Percentiles rank a stretch among this genome's conserved stretches.
Evolutionary conservation across 108 stramenopile genomes (phyloP).

Genomic region (Nitzschia sp.): DNA sequence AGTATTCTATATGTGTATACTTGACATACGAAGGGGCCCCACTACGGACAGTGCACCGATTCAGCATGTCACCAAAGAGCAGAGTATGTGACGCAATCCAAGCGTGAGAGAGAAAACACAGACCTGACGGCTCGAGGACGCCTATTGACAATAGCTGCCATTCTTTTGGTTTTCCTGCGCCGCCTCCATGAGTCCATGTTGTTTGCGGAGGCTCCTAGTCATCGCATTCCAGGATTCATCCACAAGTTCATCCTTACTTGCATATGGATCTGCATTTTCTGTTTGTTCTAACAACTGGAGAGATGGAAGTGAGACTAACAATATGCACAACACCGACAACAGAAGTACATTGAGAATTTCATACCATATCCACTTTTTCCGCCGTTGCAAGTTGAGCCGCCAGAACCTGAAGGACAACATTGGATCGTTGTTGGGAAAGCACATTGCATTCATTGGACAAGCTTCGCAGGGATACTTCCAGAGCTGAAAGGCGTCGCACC

Average conservation of each 20-base stretch:
- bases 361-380: slow-evolving; percentile 15
- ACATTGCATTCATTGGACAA: slow-evolving; percentile 24
- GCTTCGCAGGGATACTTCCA: slow-evolving; percentile 25
- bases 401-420: slow-evolving; percentile 22
- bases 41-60: too few relatives aligned
- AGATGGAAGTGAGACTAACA: not conserved
- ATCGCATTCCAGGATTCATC: slow-evolving; percentile 15
- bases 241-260: slow-evolving; percentile 8
- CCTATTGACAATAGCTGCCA: too few relatives aligned
- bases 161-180: too few relatives aligned
- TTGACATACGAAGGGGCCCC: too few relatives aligned
- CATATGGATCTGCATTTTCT: slow-evolving; percentile 12
- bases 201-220: slow-evolving; percentile 3
- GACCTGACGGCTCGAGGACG: too few relatives aligned
- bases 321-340: not conserved
- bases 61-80: too few relatives aligned
- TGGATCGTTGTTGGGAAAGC: slow-evolving; percentile 17
- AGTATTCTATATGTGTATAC: too few relatives aligned
- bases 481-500: slow-evolving; percentile 28
- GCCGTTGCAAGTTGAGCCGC: slow-evolving; percentile 13
- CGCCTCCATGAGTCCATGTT: not conserved
- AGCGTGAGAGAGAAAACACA: too few relatives aligned
- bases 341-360: not conserved
- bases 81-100: too few relatives aligned
- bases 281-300: slow-evolving; percentile 9